Percentiles rank a stretch among this genome's conserved stretches.
These are phyloP conservation scores for Triticum monococcum DNA, from an alignment of 176 grass and related monocot genomes.

Conservation along the genomic window DNA sequence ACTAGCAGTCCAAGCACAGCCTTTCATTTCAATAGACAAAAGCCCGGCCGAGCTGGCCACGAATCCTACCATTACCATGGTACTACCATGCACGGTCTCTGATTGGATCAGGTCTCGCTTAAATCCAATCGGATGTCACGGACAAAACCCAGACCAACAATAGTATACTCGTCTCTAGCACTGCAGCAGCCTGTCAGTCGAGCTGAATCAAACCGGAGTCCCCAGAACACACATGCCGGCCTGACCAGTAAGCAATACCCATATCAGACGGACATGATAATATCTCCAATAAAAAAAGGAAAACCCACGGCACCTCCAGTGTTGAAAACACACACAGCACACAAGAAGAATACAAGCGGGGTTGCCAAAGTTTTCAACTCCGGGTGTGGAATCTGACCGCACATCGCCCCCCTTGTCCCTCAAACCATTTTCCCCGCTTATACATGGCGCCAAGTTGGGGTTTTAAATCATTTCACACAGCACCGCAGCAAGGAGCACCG, in stretches of 20 bases:
- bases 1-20: constrained; percentile 17
- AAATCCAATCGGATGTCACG: background rate
- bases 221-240: background rate
- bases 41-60: constrained; percentile 5
- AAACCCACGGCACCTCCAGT: constrained; percentile 9
- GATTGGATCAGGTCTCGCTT: constrained; percentile 19
- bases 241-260: background rate
- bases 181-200: constrained; percentile 27
- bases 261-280: background rate
- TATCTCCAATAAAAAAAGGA: background rate
- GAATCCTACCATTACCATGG: constrained; percentile 21
- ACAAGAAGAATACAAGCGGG: constrained; percentile 41
- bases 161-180: background rate
- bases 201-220: background rate
- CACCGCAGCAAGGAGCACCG: background rate
- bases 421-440: constrained; percentile 8
- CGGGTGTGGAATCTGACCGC: constrained; percentile 44
- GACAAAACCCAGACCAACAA: constrained; percentile 24
- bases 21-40: constrained; percentile 23
- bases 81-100: constrained; percentile 28
- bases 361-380: constrained; percentile 45
- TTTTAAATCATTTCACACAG: constrained; percentile 47
- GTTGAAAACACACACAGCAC: constrained; percentile 35
- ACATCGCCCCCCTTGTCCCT: background rate
- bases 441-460: constrained; percentile 38